Evolutionary conservation across 768 basidiomycete genomes (phyloP).

Genomic region (Kwoniella newhampshirensis): DNA sequence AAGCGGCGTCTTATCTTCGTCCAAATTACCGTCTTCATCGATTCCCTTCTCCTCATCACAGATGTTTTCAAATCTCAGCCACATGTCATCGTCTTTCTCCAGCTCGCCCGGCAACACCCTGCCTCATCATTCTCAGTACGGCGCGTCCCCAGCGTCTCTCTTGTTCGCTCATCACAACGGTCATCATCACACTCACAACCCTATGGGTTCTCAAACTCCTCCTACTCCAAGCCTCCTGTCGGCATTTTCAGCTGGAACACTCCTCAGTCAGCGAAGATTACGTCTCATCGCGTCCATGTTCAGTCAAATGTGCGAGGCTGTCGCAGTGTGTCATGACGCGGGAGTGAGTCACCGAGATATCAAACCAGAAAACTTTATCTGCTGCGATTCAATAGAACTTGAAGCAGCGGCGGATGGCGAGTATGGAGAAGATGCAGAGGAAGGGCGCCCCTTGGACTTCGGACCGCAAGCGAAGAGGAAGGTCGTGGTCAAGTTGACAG

Average conservation of each 20-base stretch:
- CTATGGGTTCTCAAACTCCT: slow-evolving; percentile 56
- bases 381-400: slow-evolving; percentile 52
- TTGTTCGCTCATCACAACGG: slow-evolving; percentile 45
- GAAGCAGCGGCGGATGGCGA: slow-evolving; percentile 45
- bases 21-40: slow-evolving; percentile 50
- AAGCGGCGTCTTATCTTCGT: slow-evolving; percentile 43
- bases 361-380: slow-evolving; percentile 85
- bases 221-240: slow-evolving; percentile 92
- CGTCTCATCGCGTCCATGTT: slow-evolving; percentile 97
- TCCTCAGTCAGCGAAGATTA: slow-evolving; percentile 82
- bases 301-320: slow-evolving; percentile 96
- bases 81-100: slow-evolving; percentile 39
- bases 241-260: slow-evolving; percentile 69
- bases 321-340: slow-evolving; percentile 86
- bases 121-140: slow-evolving; percentile 32
- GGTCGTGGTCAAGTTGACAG: slow-evolving; percentile 92
- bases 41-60: slow-evolving; percentile 52
- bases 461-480: slow-evolving; percentile 63
- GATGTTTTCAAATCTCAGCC: slow-evolving; percentile 34
- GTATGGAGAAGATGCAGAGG: slow-evolving; percentile 49
- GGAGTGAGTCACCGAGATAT: slow-evolving; percentile 95
- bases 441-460: slow-evolving; percentile 56
- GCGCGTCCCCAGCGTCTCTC: slow-evolving; percentile 40
- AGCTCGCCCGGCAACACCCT: slow-evolving; percentile 44
- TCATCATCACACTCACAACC: slow-evolving; percentile 17